These are phyloP conservation scores for Aspergillus novofumigatus DNA, from an alignment of 2,329 filamentous ascomycete genomes.

Conservation along the genomic window DNA sequence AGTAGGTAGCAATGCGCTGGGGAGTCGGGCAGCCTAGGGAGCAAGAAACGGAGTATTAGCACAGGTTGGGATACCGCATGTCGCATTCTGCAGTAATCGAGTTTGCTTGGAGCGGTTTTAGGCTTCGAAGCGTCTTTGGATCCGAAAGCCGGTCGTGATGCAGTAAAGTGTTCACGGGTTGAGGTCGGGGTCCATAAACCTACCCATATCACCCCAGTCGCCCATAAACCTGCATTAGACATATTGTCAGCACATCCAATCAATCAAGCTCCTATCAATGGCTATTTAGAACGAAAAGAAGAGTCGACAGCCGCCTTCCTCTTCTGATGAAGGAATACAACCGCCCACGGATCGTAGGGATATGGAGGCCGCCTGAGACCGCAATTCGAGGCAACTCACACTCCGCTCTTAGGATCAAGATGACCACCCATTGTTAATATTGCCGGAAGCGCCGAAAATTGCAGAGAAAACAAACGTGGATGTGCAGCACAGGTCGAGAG, in stretches of 20 bases:
- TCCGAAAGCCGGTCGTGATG: not conserved
- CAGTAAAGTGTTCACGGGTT: not conserved
- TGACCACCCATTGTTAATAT: conserved; percentile 35
- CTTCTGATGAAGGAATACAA: not conserved
- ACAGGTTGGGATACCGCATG: not conserved
- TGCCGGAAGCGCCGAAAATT: conserved; percentile 4
- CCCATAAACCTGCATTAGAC: conserved; percentile 61
- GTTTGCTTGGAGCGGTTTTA: not conserved
- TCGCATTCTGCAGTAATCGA: not conserved
- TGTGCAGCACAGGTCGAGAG: conserved; percentile 13
- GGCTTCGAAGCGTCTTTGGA: not conserved
- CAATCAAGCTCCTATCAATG: not conserved
- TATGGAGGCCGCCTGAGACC: not conserved
- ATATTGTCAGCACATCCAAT: conserved; percentile 20
- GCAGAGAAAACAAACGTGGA: conserved; percentile 11
- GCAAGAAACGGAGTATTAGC: not conserved
- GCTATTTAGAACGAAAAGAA: not conserved
- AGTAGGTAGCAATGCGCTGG: conserved; percentile 65
- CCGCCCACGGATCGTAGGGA: not conserved
- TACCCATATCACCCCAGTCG: conserved; percentile 71
- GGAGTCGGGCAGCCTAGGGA: conserved; percentile 33
- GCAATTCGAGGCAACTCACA: conserved; percentile 31
- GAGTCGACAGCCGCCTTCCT: not conserved
- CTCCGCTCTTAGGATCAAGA: conserved; percentile 42
- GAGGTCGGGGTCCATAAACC: conserved; percentile 37